Evolutionary conservation across 2,329 filamentous ascomycete species (phyloP).

Genomic region (Neophaeococcomyces mojaviensis): DNA sequence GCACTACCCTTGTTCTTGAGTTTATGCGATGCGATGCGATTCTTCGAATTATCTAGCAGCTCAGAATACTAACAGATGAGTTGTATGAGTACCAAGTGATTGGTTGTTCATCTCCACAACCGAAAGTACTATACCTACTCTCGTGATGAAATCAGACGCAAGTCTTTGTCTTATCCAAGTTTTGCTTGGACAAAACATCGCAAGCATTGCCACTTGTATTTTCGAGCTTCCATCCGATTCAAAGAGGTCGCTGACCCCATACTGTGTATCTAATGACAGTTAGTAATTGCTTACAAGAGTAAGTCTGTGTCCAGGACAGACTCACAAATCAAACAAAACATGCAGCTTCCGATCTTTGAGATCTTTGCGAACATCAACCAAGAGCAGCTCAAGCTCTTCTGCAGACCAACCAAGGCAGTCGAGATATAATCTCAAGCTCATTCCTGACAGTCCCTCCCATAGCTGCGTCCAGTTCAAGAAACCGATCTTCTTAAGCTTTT

Average conservation of each 20-base stretch:
- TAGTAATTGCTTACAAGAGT: not conserved
- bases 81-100: too few relatives aligned
- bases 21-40: too few relatives aligned
- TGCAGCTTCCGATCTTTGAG: slow-evolving; percentile 28
- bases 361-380: slow-evolving; percentile 29
- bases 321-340: slow-evolving; percentile 25
- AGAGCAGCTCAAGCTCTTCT: slow-evolving; percentile 27
- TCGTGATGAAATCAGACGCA: too few relatives aligned
- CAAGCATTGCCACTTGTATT: too few relatives aligned
- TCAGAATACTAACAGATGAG: too few relatives aligned
- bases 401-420: slow-evolving; percentile 19
- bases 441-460: slow-evolving; percentile 24
- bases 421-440: slow-evolving; percentile 23
- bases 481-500: slow-evolving; percentile 41
- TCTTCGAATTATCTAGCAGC: too few relatives aligned
- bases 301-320: slow-evolving; percentile 3
- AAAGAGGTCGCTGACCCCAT: slow-evolving; percentile 13
- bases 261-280: slow-evolving; percentile 13
- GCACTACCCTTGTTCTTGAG: too few relatives aligned
- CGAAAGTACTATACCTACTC: too few relatives aligned
- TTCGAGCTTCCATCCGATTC: too few relatives aligned
- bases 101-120: too few relatives aligned
- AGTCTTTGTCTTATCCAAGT: too few relatives aligned
- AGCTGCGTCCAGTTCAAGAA: slow-evolving; percentile 12
- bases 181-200: too few relatives aligned